Evolutionary conservation across 148 eudicot genomes (phyloP), one percentile per base, ranked within the genome.

Genomic region (Pharnaceum exiguum): DNA sequence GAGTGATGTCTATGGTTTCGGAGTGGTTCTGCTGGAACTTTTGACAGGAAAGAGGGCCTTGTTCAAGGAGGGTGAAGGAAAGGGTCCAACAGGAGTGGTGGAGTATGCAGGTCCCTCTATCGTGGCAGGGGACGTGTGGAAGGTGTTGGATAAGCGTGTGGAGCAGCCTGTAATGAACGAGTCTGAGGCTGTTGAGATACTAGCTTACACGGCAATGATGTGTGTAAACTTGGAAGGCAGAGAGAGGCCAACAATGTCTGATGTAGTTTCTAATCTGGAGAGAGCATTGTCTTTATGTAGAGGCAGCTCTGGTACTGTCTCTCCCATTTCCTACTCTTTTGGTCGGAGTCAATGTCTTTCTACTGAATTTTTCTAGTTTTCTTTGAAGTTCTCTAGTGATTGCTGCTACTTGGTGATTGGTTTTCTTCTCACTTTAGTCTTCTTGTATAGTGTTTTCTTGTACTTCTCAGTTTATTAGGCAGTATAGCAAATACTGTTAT

Each of bases 1-100:
- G 68, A 83, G 85, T 12, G 85, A 83, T 62, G 75, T 80, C 4
- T 83, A 83, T 55, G 85, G 85, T 12, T 70, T 83, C 13, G 89
- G 85, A 53, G 85, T 83, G 49, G 85, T 83, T 16, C 24, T 83
- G 47, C 38, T 83, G 50, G 85, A 83, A 46, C 72, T 83, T 32
- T 46, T 83, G 47, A 83, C 85, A 3, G 85, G 89, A 31, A 83
- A 80, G 60, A 75, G 57, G 45, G 81, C 89, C 0, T 58, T 83
- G 36, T 83, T 80, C 26, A 80, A 55, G 75, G 67, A 70, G 1
- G 57, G 23, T 9, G 81, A 72, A 31, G 68, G 38, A 19, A 53
- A 36, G 7, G 70, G 73, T 11, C 77, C 83, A 0, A 73, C 59
- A 2, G 73, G 81, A 0, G 69, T 83, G 65, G 85, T 80, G 60